Evolutionary conservation across 2,329 filamentous ascomycete species (phyloP).

Genomic region (Cadophora sp.): DNA sequence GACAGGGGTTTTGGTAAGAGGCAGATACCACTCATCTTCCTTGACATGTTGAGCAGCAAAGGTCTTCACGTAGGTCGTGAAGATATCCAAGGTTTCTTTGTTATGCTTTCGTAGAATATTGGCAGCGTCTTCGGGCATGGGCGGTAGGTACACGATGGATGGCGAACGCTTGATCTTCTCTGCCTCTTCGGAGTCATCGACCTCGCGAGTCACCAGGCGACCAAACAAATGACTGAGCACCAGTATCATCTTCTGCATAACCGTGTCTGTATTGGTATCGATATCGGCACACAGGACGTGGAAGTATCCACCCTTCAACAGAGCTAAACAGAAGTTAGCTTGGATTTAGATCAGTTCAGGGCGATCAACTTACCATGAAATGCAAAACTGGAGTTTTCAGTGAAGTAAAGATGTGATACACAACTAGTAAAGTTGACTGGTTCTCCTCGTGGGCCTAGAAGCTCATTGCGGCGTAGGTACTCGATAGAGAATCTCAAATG

Average conservation of each 20-base stretch:
- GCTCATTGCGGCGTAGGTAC: slow-evolving; percentile 72
- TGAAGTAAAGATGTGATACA: slow-evolving; percentile 77
- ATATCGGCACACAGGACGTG: slow-evolving; percentile 66
- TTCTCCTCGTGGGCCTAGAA: slow-evolving; percentile 65
- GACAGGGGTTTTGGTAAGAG: slow-evolving; percentile 41
- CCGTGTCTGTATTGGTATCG: slow-evolving; percentile 54
- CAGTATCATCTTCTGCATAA: slow-evolving; percentile 67
- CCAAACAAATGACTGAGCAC: slow-evolving; percentile 76
- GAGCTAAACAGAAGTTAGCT: slow-evolving; percentile 47
- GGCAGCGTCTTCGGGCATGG: slow-evolving; percentile 63
- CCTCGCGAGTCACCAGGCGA: slow-evolving; percentile 58
- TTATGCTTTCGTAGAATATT: slow-evolving; percentile 68
- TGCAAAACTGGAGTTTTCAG: slow-evolving; percentile 76
- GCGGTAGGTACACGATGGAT: slow-evolving; percentile 70
- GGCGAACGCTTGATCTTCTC: slow-evolving; percentile 61
- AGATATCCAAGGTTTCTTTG: slow-evolving; percentile 67
- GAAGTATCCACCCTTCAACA: slow-evolving; percentile 76
- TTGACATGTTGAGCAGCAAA: slow-evolving; percentile 68
- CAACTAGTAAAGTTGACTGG: slow-evolving; percentile 77
- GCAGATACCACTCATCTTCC: slow-evolving; percentile 41
- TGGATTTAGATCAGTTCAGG: background rate
- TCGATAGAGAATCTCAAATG: slow-evolving; percentile 83
- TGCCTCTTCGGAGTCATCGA: slow-evolving; percentile 56
- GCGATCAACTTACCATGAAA: slow-evolving; percentile 61
- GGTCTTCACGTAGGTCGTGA: slow-evolving; percentile 71